phyloP scores from a whole-genome alignment of 139 green algal genomes.

The Pedinophyceae sp. region DNA sequence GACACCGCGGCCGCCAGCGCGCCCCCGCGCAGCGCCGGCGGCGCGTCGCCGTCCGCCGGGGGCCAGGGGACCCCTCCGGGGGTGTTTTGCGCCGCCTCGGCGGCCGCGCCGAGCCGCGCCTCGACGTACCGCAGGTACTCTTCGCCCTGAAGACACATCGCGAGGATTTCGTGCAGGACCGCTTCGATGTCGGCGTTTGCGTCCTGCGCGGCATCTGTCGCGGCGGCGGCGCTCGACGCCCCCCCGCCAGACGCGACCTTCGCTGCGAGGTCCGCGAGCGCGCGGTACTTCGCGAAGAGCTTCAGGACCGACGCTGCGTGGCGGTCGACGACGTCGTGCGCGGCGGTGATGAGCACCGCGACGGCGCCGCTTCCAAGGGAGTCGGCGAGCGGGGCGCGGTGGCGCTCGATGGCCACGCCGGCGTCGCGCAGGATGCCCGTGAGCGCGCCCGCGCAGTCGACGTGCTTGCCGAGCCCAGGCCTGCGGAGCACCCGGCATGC shows the following conservation, averaged over 20 bases:
- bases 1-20: not conserved
- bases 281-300: not conserved
- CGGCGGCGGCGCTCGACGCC: too few relatives aligned
- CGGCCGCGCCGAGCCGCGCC: too few relatives aligned
- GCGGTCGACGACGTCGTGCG: not conserved
- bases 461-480: not conserved
- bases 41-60: not conserved
- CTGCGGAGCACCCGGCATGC: too few relatives aligned
- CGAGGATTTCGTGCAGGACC: too few relatives aligned
- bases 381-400: not conserved
- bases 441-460: not conserved
- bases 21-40: not conserved
- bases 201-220: too few relatives aligned
- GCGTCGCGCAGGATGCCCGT: not conserved
- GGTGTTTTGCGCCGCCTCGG: not conserved
- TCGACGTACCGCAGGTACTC: not conserved
- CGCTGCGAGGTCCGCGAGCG: too few relatives aligned
- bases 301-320: not conserved
- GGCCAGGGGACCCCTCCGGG: not conserved
- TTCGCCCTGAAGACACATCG: not conserved
- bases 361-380: not conserved
- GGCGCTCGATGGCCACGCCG: not conserved
- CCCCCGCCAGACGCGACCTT: too few relatives aligned
- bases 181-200: too few relatives aligned
- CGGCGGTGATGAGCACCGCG: not conserved